Evolutionary conservation across 225 moss, liverwort and hornwort species (phyloP), one percentile per base, ranked within the genome.

Genomic region (Asterella californica): DNA sequence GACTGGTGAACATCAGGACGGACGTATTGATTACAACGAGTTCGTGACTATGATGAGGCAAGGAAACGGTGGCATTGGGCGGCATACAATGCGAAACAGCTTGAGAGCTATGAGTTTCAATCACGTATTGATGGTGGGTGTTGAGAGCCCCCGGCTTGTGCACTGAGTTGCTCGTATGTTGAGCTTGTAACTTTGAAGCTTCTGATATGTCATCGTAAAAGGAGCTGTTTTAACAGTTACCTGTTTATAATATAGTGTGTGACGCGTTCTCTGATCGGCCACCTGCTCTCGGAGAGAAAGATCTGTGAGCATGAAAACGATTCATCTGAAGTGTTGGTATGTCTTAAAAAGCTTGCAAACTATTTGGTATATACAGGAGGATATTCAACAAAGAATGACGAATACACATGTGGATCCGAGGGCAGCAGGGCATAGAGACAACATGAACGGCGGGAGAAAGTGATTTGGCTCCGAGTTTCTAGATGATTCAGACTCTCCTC

Each of bases 1-100:
- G 34, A 52, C 49, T 59, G 42, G 55, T 74, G 48, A 65, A 73
- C 73, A 50, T 72, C 85, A 88, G 87, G 94, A 94, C 74, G 94
- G 94, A 10, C 85, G 90, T 74, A 94, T 94, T 32, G 94, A 94
- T 84, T 94, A 92, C 87, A 86, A 87, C 55, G 94, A 94, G 74
- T 94, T 94, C 37, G 94, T 94, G 47, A 87, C 94, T 29, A 94
- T 94, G 94, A 94, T 94, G 94, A 87, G 94, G 0, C 91, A 90
- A 79, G 94, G 94, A 34, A 94, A 95, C 76, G 93, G 92, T 11
- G 86, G 89, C 63, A 84, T 90, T 67, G 95, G 93, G 22, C 91
- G 95, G 64, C 63, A 80, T 55, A 84, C 90, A 25, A 88, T 92
- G 83, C 90, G 93, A 19, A 92, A 90, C 83, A 93, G 87, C 79